These are phyloP conservation scores for Sarocladium brachiariae DNA, from an alignment of 2,329 filamentous ascomycete species.

Conservation along the genomic window DNA sequence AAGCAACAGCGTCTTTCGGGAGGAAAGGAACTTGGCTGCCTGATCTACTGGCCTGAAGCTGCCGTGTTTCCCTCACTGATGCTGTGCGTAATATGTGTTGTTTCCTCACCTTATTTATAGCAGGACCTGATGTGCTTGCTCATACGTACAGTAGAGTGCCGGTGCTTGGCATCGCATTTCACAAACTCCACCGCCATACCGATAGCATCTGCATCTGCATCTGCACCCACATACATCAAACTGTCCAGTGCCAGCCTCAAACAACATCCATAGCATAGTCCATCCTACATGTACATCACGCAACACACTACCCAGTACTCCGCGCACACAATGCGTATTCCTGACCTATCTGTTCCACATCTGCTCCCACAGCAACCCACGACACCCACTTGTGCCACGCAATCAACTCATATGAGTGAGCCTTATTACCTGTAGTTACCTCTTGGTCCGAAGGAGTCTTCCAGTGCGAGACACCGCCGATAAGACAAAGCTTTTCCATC, in stretches of 20 bases:
- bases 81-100: neutral
- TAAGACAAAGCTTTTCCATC: neutral
- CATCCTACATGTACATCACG: neutral
- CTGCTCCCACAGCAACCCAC: slow-evolving; percentile 1
- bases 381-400: neutral
- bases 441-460: too few species aligned
- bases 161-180: neutral
- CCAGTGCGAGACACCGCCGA: too few species aligned
- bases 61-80: neutral
- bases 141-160: too few species aligned
- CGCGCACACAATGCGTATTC: too few species aligned
- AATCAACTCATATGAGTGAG: too few species aligned
- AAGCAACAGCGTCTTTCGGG: neutral
- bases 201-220: neutral
- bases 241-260: neutral
- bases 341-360: slow-evolving; percentile 1
- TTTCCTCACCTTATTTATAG: neutral
- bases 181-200: neutral
- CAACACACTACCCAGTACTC: neutral
- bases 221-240: neutral
- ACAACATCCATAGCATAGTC: too few species aligned
- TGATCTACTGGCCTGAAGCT: neutral
- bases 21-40: neutral
- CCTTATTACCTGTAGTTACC: too few species aligned
- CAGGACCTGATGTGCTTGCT: too few species aligned